Evolutionary conservation across 805 yeast species (phyloP), one percentile per base, ranked within the genome.

Genomic region (Candida railenensis): DNA sequence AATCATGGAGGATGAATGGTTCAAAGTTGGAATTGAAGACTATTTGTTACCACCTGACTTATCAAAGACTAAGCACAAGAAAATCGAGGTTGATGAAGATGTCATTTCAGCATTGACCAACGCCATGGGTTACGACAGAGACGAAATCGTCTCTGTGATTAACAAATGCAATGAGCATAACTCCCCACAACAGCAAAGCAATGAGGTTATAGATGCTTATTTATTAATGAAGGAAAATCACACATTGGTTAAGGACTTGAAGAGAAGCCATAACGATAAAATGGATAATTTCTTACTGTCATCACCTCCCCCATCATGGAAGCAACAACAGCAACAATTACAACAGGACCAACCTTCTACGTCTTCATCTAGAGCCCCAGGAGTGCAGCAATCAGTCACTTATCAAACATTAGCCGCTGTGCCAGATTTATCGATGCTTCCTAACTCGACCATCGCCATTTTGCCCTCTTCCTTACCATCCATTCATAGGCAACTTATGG

Each of bases 1-100:
- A 62, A 89, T 92, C 40, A 83, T 90, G 85, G 86, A 89, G 59
- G 97, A 92, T 63, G 91, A 87, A 52, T 91, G 98, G 98, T 91
- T 91, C 68, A 83, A 81, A 54, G 81, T 80, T 9, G 89, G 81
- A 45, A 80, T 92, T 52, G 88, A 92, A 25, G 89, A 85, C 28
- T 89, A 89, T 60, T 76, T 91, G 50, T 69, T 84, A 45, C 89
- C 94, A 4, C 78, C 78, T 34, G 81, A 75, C 51, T 63, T 54
- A 56, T 63, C 64, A 47, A 64, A 61, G 54, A 67, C 58, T 45
- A 65, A 61, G 55, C 61, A 54, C 52, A 65, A 58, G 51, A 71
- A 69, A 48, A 62, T 68, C 43, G 83, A 79, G 43, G 72, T 87
- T 34, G 94, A 89, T 65, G 90, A 87, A 46, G 83, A 80, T 52